Percentiles rank a stretch among this genome's conserved stretches.
Evolutionary conservation across 1,284 basidiomycete genomes (phyloP).

Genomic region (Sparassis latifolia): DNA sequence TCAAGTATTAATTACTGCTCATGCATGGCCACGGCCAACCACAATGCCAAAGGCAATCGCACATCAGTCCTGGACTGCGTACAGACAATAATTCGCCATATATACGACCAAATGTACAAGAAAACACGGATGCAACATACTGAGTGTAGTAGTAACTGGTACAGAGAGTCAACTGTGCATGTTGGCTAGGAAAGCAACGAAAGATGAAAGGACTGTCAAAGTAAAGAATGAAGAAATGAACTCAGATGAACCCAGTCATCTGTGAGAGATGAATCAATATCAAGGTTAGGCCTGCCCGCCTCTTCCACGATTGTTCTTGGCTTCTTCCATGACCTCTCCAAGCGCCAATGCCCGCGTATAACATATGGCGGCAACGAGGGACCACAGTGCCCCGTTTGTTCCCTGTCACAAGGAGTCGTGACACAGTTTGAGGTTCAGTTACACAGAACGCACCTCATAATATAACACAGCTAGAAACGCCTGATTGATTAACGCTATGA

Average conservation of each 20-base stretch:
- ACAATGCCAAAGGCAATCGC: too few relatives aligned
- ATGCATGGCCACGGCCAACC: too few relatives aligned
- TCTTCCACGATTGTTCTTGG: constrained; percentile 56
- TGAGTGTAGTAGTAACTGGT: too few relatives aligned
- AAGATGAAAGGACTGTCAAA: constrained; percentile 12
- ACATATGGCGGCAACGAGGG: constrained; percentile 57
- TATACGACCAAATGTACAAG: too few relatives aligned
- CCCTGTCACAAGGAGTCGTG: constrained; percentile 38
- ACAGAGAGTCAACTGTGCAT: too few relatives aligned
- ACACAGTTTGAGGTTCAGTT: background rate
- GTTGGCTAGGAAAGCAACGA: too few relatives aligned
- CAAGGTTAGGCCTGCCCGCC: constrained; percentile 45
- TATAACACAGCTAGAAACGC: constrained; percentile 62
- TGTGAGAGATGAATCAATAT: background rate
- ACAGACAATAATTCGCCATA: too few relatives aligned
- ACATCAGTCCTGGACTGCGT: too few relatives aligned
- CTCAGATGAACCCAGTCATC: constrained; percentile 20
- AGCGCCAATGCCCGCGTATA: constrained; percentile 57
- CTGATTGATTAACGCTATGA: constrained; percentile 61
- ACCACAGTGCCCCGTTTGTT: constrained; percentile 70
- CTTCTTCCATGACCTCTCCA: constrained; percentile 62
- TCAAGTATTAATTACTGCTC: too few relatives aligned
- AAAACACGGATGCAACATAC: too few relatives aligned
- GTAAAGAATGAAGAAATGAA: constrained; percentile 16
- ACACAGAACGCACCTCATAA: constrained; percentile 58